Base-by-base conservation (phyloP, 306 rosid genomes). In the Cucurbita maxima region DNA sequence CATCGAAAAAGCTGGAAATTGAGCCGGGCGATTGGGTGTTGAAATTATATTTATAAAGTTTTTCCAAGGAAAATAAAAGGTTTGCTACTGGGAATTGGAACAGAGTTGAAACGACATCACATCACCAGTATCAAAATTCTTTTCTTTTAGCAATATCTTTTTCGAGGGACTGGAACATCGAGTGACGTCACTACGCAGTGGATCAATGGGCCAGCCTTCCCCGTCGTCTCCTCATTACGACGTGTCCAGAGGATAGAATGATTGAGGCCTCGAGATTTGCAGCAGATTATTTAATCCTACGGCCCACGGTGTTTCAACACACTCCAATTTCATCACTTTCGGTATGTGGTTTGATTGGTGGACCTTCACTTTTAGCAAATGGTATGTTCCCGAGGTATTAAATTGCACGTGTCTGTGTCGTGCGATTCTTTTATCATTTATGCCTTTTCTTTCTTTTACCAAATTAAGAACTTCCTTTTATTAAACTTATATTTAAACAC, bases 131-230 rank as follows among this genome's bases (percentile, higher is more conserved):
- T 57, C 4, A 19, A 8, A 56, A 56, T 52, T 14, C 0, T 30
- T 30, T 37, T n/a, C 0, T 16, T 36, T 14, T 37, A 36, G 45
- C 30, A 41, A 63, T 18, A 37, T 15, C 50, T n/a, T 38, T 64
- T 16, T 19, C 34, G 0, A 8, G 51, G 25, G 34, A 8, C n/a
- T 40, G 51, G 34, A 41, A n/a, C 34, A 40, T 78, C 74, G 52
- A 25, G 25, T 25, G 25, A 79, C 88, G 87, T 83, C 92, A 86
- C 56, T 53, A 0, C 10, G 14, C 22, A 61, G 37, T 47, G 71
- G 76, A 82, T 77, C 83, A 71, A 78, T 68, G 45, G 37, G 71
- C 44, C 6, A 38, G 34, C 3, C 34, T 30, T 30, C 34, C 34
- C 34, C 34, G 34, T 30, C 34, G 34, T 30, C 34, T 30, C 34